Conservation (phyloP, 108 stramenopile species). For the Discostella stelligeroides region DNA sequence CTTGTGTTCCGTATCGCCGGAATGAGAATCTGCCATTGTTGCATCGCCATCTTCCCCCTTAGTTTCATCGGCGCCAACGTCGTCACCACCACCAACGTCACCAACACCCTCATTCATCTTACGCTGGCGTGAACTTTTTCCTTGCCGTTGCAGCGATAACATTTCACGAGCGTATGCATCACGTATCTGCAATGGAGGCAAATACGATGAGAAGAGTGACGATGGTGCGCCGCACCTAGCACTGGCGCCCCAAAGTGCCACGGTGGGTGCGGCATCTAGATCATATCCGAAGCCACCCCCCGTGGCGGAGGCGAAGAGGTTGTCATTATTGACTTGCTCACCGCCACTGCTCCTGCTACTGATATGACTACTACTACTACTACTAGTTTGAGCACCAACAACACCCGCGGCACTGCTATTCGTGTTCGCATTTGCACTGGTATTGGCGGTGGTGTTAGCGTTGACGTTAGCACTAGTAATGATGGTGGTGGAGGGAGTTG, state of each 20-base stretch:
- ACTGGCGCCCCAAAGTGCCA: conserved; percentile 79
- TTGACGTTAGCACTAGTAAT: no score
- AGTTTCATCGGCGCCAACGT: conserved; percentile 36
- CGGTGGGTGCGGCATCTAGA: conserved; percentile 72
- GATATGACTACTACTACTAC: background rate
- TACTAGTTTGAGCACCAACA: background rate
- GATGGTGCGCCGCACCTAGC: conserved; percentile 29
- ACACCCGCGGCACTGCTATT: conserved; percentile 6
- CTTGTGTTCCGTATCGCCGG: background rate
- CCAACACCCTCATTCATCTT: background rate
- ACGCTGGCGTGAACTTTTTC: conserved; percentile 9
- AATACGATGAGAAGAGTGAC: no score
- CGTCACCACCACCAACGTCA: background rate
- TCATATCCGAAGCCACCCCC: conserved; percentile 85
- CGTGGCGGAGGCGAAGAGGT: conserved; percentile 50
- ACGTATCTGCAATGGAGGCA: no score
- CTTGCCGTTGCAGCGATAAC: no score
- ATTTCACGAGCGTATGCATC: no score
- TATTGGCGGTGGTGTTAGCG: no score
- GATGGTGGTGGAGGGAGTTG: no score
- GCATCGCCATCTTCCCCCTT: background rate
- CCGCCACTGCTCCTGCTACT: background rate
- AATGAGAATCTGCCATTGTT: conserved; percentile 6
- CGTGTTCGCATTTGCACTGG: no score
- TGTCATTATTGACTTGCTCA: conserved; percentile 2